Base-by-base conservation (phyloP, 352 stramenopile species). In the Pythium coloratum region DNA sequence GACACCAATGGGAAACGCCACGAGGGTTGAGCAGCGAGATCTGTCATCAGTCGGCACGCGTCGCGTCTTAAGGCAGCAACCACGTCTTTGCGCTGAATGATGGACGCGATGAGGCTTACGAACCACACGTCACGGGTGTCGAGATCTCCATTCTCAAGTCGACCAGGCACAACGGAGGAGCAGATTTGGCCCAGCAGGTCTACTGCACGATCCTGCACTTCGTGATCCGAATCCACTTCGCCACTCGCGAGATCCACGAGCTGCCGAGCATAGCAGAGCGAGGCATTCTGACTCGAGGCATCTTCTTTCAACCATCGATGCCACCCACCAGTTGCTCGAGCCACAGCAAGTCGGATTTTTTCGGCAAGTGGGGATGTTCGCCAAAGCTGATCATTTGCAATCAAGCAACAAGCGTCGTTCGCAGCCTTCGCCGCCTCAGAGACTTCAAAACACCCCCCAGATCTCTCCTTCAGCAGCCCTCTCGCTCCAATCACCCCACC, bases 301-400 rank as follows among this genome's bases (percentile, higher is more conserved):
- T 50, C 46, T 36, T 20, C n/a, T n/a, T 24, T 60, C 0, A 66
- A 8, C 59, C 59, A 66, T 20, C 59, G 59, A 50, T 66, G 47
- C 59, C 59, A 66, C 36, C 10, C 33, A 28, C 59, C 59, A 30
- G 28, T 44, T 18, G 49, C 47, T 13, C 28, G 20, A n/a, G 24
- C 9, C 1, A 59, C 47, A 7, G 30, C 32, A 1, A 24, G 13
- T 4, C 49, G 13, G 33, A 55, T 59, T 24, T 59, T 59, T 1
- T 38, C 2, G 5, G 46, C 20, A 10, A 59, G 20, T 12, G 33
- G 8, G 2, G 32, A 10, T 6, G 33, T 38, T 12, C 47, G 16
- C 33, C 50, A 59, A 0, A 59, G 8, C 32, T 46, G 34, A n/a
- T 67, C 51, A 24, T 9, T 34, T 20, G 50, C 20, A 13, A 67